phyloP scores from a whole-genome alignment of 768 basidiomycete genomes.

The Tulasnella sp. region DNA sequence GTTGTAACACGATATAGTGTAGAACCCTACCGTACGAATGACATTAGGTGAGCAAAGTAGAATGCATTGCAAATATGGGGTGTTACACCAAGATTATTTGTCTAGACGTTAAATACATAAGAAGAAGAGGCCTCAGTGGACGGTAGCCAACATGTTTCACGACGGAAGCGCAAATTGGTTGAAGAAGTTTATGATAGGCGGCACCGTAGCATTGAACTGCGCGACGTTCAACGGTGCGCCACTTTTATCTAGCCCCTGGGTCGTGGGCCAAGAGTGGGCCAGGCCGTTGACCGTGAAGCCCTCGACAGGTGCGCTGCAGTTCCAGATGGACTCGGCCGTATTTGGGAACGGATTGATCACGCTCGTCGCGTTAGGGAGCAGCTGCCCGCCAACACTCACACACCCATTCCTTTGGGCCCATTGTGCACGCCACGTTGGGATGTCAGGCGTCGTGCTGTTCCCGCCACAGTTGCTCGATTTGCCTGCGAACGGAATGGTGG shows the following conservation, averaged over 20 bases:
- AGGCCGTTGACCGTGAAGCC: constrained; percentile 19
- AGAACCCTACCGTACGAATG: no score
- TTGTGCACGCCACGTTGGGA: constrained; percentile 18
- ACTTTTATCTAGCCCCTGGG: constrained; percentile 20
- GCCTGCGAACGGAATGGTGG: constrained; percentile 21
- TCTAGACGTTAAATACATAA: no score
- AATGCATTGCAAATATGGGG: no score
- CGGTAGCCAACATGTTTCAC: no score
- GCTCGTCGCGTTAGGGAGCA: constrained; percentile 6
- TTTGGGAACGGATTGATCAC: background rate
- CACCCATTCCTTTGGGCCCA: constrained; percentile 23
- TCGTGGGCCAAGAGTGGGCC: constrained; percentile 24
- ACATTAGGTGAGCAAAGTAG: no score
- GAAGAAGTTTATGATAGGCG: no score
- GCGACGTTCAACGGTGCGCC: constrained; percentile 16
- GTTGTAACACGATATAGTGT: no score
- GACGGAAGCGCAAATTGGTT: no score
- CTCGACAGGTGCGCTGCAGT: constrained; percentile 1
- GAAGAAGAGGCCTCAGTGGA: no score
- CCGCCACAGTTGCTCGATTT: constrained; percentile 12
- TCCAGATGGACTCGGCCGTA: no score
- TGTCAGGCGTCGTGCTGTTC: constrained; percentile 18
- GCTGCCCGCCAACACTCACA: constrained; percentile 15
- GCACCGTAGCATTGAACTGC: no score
- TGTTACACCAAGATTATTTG: no score